These are phyloP conservation scores for Aspergillus incahuasiensis DNA, from an alignment of 495 filamentous ascomycete genomes.

Conservation along the genomic window DNA sequence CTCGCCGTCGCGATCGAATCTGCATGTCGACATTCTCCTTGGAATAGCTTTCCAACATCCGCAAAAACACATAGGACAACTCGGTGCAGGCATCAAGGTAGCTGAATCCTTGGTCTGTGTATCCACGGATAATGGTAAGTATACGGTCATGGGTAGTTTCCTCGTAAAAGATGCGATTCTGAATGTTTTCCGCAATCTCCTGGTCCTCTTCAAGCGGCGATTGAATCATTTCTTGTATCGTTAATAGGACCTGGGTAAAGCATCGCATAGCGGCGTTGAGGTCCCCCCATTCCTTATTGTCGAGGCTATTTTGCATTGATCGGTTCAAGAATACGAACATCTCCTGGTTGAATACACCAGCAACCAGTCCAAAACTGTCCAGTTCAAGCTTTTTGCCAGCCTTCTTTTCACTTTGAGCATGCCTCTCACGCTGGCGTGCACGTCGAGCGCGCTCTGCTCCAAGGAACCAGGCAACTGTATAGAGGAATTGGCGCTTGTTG, in stretches of 20 bases:
- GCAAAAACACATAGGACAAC: slow-evolving; percentile 82
- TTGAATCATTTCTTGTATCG: slow-evolving; percentile 88
- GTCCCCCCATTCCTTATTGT: slow-evolving; percentile 81
- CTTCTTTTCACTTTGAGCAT: slow-evolving; percentile 31
- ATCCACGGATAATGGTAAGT: slow-evolving; percentile 69
- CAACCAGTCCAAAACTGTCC: slow-evolving; percentile 79
- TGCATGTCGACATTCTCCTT: slow-evolving; percentile 93
- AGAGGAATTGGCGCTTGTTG: slow-evolving; percentile 83
- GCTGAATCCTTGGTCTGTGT: slow-evolving; percentile 90
- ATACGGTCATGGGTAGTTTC: slow-evolving; percentile 88
- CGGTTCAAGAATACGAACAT: slow-evolving; percentile 85
- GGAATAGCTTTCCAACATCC: slow-evolving; percentile 88
- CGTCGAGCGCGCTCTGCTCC: slow-evolving; percentile 79
- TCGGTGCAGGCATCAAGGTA: slow-evolving; percentile 93
- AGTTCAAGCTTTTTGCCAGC: slow-evolving; percentile 50
- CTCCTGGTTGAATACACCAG: slow-evolving; percentile 85
- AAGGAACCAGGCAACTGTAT: slow-evolving; percentile 90
- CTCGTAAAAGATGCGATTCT: slow-evolving; percentile 96
- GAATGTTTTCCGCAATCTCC: slow-evolving; percentile 97
- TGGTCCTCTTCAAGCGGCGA: slow-evolving; percentile 86
- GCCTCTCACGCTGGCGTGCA: slow-evolving; percentile 45
- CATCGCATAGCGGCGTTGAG: slow-evolving; percentile 86
- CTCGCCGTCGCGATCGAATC: slow-evolving; percentile 70
- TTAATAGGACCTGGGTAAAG: slow-evolving; percentile 73
- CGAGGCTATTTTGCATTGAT: slow-evolving; percentile 69